Evolutionary conservation across 441 rosid species (phyloP), one percentile per base, ranked within the genome.

Genomic region (Pelargonium myrrhifolium): DNA sequence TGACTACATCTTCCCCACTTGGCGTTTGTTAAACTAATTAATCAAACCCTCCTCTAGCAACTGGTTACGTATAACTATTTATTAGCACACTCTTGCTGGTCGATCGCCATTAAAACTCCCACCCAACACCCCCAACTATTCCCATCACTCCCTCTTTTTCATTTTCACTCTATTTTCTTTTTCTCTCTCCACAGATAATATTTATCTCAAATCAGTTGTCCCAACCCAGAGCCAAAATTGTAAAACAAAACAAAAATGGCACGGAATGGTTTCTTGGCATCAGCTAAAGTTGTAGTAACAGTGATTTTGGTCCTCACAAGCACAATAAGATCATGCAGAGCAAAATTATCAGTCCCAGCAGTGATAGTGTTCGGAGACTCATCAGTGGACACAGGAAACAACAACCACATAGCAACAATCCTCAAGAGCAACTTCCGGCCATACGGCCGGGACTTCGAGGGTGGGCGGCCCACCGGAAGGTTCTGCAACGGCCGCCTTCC

Each of bases 331-430:
- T 0, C 55, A 47, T 47, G 55, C 55, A 14, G 55, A 14, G 55
- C 55, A 14, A 14, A 1, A 14, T 6, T n/a, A n/a, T n/a, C 7
- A 78, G 83, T 85, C 67, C 81, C 92, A 0, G 92, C 94, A 56
- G 65, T 88, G 56, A 77, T 85, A 28, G 88, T 86, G 73, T 90
- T 90, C 15, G 89, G 94, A 26, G 96, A 86, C 79, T 90, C 94
- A 11, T 70, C 90, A 0, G 94, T 86, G 21, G 96, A 90, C 62
- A 77, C 89, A 4, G 94, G 96, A 6, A 88, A 90, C 80, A 88
- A 88, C 80, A 85, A 90, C 74, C 74, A 69, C 62, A 72, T 85
- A 53, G 65, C 77, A 18, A 88, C 92, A 5, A 37, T 84, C 24
- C 76, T 83, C 7, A 81, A 75, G 82, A 76, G 83, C 77, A 72